Evolutionary conservation across 2,329 filamentous ascomycete species (phyloP).

Genomic region (Hymenoscyphus salicellus): DNA sequence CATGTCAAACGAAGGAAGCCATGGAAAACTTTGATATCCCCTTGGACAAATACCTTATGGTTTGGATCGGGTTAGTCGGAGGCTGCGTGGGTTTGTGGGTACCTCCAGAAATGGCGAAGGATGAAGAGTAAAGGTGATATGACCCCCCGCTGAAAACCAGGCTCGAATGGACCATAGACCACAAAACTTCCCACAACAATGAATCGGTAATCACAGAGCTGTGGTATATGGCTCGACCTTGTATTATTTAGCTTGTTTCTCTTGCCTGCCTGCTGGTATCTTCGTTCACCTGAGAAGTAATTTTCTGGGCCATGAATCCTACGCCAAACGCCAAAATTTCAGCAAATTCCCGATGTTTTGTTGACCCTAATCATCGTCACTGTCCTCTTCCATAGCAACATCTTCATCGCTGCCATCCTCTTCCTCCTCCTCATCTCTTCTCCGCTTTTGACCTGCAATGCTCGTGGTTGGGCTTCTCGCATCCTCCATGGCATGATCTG

Average conservation of each 20-base stretch:
- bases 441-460: conserved; percentile 62
- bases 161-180: background rate
- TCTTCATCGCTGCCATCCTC: conserved; percentile 69
- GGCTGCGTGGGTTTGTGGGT: conserved; percentile 75
- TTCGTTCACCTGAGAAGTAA: conserved; percentile 14
- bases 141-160: background rate
- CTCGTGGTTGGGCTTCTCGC: conserved; percentile 52
- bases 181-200: background rate
- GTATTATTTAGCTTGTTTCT: conserved; percentile 4
- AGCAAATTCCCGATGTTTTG: conserved; percentile 11
- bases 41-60: conserved; percentile 70
- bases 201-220: conserved; percentile 2
- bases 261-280: conserved; percentile 7
- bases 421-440: conserved; percentile 58
- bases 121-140: background rate
- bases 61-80: conserved; percentile 88
- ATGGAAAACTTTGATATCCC: conserved; percentile 63
- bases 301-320: conserved; percentile 9
- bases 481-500: conserved; percentile 50
- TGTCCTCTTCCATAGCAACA: conserved; percentile 65
- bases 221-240: background rate
- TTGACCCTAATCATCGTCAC: conserved; percentile 31
- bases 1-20: conserved; percentile 81
- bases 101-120: conserved; percentile 62
- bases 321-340: conserved; percentile 28